These are phyloP conservation scores for Penicillium hordei DNA, from an alignment of 2,329 filamentous ascomycete species.

Conservation along the genomic window DNA sequence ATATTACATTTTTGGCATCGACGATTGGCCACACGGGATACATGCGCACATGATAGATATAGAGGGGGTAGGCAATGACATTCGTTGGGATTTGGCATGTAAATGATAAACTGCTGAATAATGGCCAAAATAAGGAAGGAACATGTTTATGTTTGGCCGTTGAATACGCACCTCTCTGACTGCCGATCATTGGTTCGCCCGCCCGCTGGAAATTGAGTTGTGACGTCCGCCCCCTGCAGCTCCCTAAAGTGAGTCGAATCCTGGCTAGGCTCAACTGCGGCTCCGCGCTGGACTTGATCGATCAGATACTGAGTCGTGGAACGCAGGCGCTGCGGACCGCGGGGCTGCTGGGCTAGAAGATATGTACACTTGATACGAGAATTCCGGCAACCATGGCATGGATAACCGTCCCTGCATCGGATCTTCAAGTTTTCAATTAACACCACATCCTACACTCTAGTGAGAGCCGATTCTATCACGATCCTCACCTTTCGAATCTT, in stretches of 20 bases:
- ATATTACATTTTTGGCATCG: not conserved
- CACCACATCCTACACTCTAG: not conserved
- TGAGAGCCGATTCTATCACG: not conserved
- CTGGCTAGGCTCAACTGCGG: not conserved
- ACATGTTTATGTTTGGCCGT: not conserved
- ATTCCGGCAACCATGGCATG: slow-evolving; percentile 25
- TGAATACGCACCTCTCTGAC: not conserved
- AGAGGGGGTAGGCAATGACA: not conserved
- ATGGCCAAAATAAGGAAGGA: not conserved
- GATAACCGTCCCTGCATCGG: not conserved
- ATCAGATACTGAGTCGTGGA: not conserved
- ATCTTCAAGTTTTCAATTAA: not conserved
- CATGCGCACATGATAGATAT: not conserved
- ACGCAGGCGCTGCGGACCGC: slow-evolving; percentile 28
- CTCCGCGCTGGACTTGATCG: not conserved
- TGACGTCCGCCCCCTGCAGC: not conserved
- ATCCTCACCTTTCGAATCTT: not conserved
- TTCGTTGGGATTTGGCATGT: not conserved
- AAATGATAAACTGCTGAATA: not conserved
- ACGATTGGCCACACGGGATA: not conserved
- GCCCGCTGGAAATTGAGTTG: not conserved
- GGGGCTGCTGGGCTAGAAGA: slow-evolving; percentile 45
- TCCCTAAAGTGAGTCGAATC: not conserved
- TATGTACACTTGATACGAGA: slow-evolving; percentile 50
- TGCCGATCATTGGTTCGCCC: not conserved